Conservation (phyloP, 352 stramenopile genomes). For the Globisporangium viniferum region DNA sequence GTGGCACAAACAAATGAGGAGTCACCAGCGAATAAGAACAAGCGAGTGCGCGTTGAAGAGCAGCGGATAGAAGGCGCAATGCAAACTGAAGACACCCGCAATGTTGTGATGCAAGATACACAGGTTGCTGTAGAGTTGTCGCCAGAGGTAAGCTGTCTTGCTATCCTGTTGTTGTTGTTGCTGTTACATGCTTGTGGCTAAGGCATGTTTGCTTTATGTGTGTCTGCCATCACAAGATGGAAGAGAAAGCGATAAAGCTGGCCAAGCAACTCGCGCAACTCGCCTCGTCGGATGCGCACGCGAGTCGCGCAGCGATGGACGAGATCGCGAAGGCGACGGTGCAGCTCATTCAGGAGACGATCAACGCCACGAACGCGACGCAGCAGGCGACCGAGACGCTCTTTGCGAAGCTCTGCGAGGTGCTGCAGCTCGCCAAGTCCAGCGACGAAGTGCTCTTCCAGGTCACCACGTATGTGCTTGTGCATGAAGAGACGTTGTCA, state of each 20-base stretch:
- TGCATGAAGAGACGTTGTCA: neutral
- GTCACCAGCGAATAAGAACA: neutral
- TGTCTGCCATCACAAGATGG: conserved; percentile 27
- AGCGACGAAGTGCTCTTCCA: conserved; percentile 65
- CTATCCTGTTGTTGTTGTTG: neutral
- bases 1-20: neutral
- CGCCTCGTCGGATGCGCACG: conserved; percentile 22
- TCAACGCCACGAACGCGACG: conserved; percentile 56
- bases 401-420: conserved; percentile 42
- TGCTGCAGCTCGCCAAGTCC: conserved; percentile 38
- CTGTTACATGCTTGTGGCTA: neutral
- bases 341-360: conserved; percentile 51
- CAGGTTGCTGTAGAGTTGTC: neutral
- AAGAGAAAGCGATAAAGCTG: conserved; percentile 35
- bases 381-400: conserved; percentile 49
- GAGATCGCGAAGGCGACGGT: conserved; percentile 27
- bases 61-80: neutral
- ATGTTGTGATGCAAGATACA: neutral
- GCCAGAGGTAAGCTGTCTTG: neutral
- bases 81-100: neutral
- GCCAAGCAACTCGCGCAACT: conserved; percentile 42
- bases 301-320: conserved; percentile 25
- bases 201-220: neutral
- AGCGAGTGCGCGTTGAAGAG: neutral
- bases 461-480: conserved; percentile 38